phyloP scores from a whole-genome alignment of 192 early-diverging fungal species.

The Geosiphon pyriformis region DNA sequence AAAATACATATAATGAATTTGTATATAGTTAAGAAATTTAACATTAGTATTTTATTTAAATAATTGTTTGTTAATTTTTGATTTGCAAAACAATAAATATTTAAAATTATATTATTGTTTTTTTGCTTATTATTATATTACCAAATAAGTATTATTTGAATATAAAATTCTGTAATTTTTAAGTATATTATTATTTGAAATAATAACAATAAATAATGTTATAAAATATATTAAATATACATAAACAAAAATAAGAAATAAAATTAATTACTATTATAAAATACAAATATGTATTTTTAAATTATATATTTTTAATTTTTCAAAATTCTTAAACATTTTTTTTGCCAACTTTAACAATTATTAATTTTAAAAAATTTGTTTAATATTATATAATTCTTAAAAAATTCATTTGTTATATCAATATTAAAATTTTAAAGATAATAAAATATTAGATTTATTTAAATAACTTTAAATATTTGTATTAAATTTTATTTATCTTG shows the following conservation, averaged over 20 bases:
- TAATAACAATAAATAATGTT: not conserved
- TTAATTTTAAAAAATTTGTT: constrained; percentile 10
- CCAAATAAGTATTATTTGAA: not conserved
- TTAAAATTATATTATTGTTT: not conserved
- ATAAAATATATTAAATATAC: not conserved
- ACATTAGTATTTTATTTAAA: not conserved
- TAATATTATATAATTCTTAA: not conserved
- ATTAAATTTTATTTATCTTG: not conserved
- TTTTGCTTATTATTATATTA: not conserved
- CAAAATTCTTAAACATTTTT: not conserved
- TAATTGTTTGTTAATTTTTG: not conserved
- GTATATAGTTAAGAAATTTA: not conserved
- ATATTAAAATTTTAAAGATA: not conserved
- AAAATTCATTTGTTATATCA: not conserved
- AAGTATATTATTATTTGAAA: constrained; percentile 1
- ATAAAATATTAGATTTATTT: constrained; percentile 1
- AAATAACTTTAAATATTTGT: not conserved
- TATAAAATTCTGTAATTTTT: constrained; percentile 9
- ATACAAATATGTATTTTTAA: constrained; percentile 1
- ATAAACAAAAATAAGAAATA: constrained; percentile 15
- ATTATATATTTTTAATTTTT: not conserved
- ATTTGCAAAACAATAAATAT: not conserved
- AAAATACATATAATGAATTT: not conserved
- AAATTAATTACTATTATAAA: constrained; percentile 5
- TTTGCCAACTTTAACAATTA: not conserved